phyloP scores from a whole-genome alignment of 768 basidiomycete genomes.

The Suillus luteus region DNA sequence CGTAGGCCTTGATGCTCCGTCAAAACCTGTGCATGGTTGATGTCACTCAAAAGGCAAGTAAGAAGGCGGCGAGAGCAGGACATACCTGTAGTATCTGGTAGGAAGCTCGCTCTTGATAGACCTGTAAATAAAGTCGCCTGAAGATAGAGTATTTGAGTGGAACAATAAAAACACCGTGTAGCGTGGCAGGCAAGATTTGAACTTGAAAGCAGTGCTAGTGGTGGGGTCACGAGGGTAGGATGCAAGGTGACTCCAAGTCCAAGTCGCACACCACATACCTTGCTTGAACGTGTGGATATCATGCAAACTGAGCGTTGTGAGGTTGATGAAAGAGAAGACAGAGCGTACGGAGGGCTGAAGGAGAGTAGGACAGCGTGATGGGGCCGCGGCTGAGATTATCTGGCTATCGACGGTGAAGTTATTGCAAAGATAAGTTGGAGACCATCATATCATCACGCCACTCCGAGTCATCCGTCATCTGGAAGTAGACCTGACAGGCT shows the following conservation, averaged over 20 bases:
- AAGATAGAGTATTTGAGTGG: neutral
- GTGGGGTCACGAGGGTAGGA: neutral
- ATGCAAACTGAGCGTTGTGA: neutral
- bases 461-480: no score
- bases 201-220: neutral
- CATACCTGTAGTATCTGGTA: no score
- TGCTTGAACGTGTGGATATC: neutral
- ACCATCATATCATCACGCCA: no score
- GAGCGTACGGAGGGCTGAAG: neutral
- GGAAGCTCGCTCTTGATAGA: no score
- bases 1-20: no score
- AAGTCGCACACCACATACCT: neutral
- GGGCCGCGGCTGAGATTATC: neutral
- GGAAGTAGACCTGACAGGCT: no score
- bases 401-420: neutral
- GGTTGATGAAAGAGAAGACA: neutral
- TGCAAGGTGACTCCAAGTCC: neutral
- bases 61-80: no score
- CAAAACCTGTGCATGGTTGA: no score
- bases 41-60: no score
- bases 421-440: neutral
- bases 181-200: neutral
- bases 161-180: neutral
- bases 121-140: no score
- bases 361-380: neutral